A percentile compares a stretch with the other conserved stretches of the same genome.
Conservation (phyloP, 345 rosid species). For the Zanthoxylum bungeanum region DNA sequence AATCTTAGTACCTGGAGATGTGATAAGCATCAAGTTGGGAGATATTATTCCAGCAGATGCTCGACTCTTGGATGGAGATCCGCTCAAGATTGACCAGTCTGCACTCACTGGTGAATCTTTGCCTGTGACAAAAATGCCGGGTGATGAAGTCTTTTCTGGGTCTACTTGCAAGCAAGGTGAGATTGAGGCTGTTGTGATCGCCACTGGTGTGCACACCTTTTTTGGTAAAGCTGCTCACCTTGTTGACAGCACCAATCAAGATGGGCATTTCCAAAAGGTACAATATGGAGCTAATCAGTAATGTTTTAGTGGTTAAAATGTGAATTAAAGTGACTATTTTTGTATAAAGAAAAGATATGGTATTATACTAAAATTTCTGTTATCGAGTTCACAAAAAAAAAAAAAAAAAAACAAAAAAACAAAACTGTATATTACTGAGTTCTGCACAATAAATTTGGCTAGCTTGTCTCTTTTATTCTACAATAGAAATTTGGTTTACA, state of each 20-base stretch:
- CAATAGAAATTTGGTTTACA: not conserved
- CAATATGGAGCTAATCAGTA: not conserved
- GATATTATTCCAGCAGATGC: slow-evolving; percentile 87
- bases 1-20: slow-evolving; percentile 74
- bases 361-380: not conserved
- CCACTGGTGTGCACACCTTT: slow-evolving; percentile 84
- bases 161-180: slow-evolving; percentile 92
- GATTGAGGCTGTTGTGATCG: slow-evolving; percentile 80
- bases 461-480: not conserved
- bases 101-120: slow-evolving; percentile 85
- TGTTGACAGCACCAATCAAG: slow-evolving; percentile 73
- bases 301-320: not conserved
- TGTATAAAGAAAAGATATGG: not conserved
- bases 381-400: not conserved
- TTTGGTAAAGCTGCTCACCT: slow-evolving; percentile 94
- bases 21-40: slow-evolving; percentile 74
- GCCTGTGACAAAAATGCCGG: slow-evolving; percentile 66
- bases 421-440: not conserved
- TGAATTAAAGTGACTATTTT: not conserved
- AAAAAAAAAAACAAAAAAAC: too few relatives aligned
- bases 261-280: slow-evolving; percentile 81
- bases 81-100: slow-evolving; percentile 77
- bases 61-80: slow-evolving; percentile 80
- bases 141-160: slow-evolving; percentile 76
- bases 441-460: not conserved